Conservation (phyloP, 2,329 filamentous ascomycete species). For the Aotearoamyces nothofagi region DNA sequence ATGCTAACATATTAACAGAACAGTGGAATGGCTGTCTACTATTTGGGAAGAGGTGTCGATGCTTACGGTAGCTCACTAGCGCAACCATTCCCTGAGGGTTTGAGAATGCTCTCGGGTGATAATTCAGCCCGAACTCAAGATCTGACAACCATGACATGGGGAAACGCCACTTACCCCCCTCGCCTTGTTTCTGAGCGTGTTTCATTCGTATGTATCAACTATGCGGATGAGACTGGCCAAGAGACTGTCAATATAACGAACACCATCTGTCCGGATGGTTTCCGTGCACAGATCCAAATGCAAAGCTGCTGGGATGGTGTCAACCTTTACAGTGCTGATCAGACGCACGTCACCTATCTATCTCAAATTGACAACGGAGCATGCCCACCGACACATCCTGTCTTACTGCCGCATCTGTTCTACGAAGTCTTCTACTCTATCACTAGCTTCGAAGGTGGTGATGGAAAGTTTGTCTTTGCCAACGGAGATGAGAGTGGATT, state of each 20-base stretch:
- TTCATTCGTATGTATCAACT: slow-evolving; percentile 16
- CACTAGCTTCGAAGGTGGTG: slow-evolving; percentile 9
- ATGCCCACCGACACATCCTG: slow-evolving; percentile 23
- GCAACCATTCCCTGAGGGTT: slow-evolving; percentile 36
- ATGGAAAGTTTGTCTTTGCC: slow-evolving; percentile 23
- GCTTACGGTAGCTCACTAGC: slow-evolving; percentile 21
- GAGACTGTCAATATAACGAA: slow-evolving; percentile 40
- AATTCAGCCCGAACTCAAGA: slow-evolving; percentile 21
- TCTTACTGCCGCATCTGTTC: slow-evolving; percentile 25
- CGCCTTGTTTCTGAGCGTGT: slow-evolving; percentile 19
- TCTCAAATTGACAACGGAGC: slow-evolving; percentile 23
- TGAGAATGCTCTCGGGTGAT: slow-evolving; percentile 45
- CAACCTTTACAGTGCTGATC: slow-evolving; percentile 29
- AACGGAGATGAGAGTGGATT: slow-evolving; percentile 40
- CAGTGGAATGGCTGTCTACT: slow-evolving; percentile 32
- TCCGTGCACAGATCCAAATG: slow-evolving; percentile 44
- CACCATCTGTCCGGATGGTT: slow-evolving; percentile 38
- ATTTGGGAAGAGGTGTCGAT: slow-evolving; percentile 41
- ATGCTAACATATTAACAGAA: too few species aligned
- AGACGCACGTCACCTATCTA: slow-evolving; percentile 25
- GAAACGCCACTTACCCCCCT: slow-evolving; percentile 17
- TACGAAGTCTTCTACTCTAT: slow-evolving; percentile 22
- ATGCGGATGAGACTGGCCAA: slow-evolving; percentile 6
- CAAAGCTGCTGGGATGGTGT: slow-evolving; percentile 48
- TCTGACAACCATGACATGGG: slow-evolving; percentile 18